Evolutionary conservation across 805 yeast species (phyloP).

Genomic region (Lachancea sp.): DNA sequence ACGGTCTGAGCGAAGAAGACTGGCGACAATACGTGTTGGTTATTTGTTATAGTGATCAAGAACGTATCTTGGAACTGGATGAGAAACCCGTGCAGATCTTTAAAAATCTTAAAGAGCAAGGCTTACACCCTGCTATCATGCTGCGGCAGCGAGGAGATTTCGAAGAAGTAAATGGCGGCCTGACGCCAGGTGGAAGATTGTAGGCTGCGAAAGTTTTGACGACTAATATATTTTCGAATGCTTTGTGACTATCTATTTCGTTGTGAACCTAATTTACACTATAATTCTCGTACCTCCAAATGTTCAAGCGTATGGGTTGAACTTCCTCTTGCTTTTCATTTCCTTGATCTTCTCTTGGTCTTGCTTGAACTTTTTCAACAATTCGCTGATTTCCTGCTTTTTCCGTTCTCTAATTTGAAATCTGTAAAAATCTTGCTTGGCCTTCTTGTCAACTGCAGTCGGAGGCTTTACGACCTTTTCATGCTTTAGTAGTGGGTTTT

Average conservation of each 20-base stretch:
- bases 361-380: conserved; percentile 74
- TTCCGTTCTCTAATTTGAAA: conserved; percentile 93
- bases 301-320: conserved; percentile 64
- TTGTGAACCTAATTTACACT: conserved; percentile 2
- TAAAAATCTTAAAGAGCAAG: conserved; percentile 77
- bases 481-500: conserved; percentile 31
- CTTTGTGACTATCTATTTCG: not conserved
- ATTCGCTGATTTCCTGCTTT: conserved; percentile 85
- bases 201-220: too few relatives aligned
- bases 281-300: not conserved
- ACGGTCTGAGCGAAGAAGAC: conserved; percentile 67
- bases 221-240: not conserved
- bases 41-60: conserved; percentile 86
- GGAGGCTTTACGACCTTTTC: conserved; percentile 20
- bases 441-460: conserved; percentile 53
- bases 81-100: conserved; percentile 86
- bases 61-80: conserved; percentile 70
- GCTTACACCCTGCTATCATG: conserved; percentile 89
- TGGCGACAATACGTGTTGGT: conserved; percentile 87
- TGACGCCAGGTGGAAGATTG: conserved; percentile 17
- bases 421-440: conserved; percentile 85
- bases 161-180: conserved; percentile 24
- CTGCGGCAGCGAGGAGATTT: conserved; percentile 69
- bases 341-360: conserved; percentile 81
- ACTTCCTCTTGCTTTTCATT: conserved; percentile 75